A percentile compares a stretch with the other conserved stretches of the same genome.
phyloP scores from a whole-genome alignment of 2,329 filamentous ascomycete species.

The Apiospora arundinis region DNA sequence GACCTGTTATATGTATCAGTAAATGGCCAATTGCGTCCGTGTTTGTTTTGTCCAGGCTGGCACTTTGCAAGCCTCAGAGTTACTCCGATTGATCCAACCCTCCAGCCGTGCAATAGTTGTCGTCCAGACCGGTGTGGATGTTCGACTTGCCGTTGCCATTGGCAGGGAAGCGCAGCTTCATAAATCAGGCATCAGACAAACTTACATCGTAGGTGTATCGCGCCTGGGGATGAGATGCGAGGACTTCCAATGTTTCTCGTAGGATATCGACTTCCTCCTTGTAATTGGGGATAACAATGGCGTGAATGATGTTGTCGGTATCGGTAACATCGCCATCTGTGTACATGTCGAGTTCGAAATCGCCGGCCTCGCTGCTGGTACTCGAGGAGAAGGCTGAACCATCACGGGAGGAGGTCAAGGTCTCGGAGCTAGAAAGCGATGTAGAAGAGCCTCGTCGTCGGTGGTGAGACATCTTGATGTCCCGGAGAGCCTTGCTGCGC shows the following conservation, averaged over 20 bases:
- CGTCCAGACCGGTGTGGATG: background rate
- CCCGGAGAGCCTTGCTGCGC: slow-evolving; percentile 52
- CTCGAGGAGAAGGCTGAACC: slow-evolving; percentile 47
- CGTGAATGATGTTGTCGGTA: slow-evolving; percentile 62
- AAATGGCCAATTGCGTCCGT: background rate
- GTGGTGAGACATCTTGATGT: slow-evolving; percentile 53
- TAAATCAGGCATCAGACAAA: slow-evolving; percentile 30
- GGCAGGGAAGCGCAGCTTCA: background rate
- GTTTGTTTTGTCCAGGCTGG: background rate
- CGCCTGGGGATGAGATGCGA: slow-evolving; percentile 71
- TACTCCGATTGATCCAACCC: background rate
- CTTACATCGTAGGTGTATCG: slow-evolving; percentile 72
- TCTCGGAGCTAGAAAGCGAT: slow-evolving; percentile 63
- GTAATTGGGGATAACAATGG: slow-evolving; percentile 76
- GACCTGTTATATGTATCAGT: slow-evolving; percentile 53
- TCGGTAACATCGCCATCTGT: slow-evolving; percentile 49
- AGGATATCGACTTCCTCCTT: slow-evolving; percentile 75
- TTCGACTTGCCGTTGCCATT: background rate
- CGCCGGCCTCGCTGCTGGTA: slow-evolving; percentile 57
- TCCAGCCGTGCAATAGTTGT: too few relatives aligned
- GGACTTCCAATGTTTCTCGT: slow-evolving; percentile 70
- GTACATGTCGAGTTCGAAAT: slow-evolving; percentile 55
- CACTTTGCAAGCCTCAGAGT: too few relatives aligned
- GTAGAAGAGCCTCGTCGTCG: slow-evolving; percentile 59
- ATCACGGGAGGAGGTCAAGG: slow-evolving; percentile 54